Percentiles rank a stretch among this genome's conserved stretches.
These are phyloP conservation scores for Mycena venus DNA, from an alignment of 768 basidiomycete species.

Conservation along the genomic window DNA sequence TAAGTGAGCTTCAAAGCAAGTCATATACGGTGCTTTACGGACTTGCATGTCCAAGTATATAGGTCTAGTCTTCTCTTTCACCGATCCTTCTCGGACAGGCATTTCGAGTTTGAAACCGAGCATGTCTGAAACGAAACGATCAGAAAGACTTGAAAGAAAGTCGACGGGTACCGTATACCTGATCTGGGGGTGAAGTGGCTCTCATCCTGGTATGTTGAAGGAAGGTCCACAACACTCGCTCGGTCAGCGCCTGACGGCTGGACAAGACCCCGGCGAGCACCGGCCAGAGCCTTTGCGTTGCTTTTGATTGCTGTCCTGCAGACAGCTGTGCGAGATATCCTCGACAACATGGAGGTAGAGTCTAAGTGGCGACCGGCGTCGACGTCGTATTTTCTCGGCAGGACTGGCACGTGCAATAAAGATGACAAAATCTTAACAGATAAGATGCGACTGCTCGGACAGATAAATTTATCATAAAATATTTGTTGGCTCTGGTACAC, in stretches of 20 bases:
- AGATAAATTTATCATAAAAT: too few relatives aligned
- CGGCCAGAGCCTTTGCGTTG: slow-evolving; percentile 39
- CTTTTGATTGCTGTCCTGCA: slow-evolving; percentile 50
- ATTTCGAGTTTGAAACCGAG: slow-evolving; percentile 87
- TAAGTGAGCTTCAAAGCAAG: slow-evolving; percentile 20
- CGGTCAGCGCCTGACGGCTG: slow-evolving; percentile 88
- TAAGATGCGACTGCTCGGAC: too few relatives aligned
- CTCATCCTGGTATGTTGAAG: slow-evolving; percentile 79
- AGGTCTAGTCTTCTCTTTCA: slow-evolving; percentile 78
- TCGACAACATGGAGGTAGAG: slow-evolving; percentile 66
- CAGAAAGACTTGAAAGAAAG: neutral
- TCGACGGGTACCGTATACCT: slow-evolving; percentile 56
- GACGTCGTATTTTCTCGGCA: neutral
- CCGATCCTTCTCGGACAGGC: slow-evolving; percentile 68
- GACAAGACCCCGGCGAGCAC: slow-evolving; percentile 71
- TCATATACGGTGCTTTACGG: slow-evolving; percentile 34
- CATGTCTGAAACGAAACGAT: slow-evolving; percentile 73
- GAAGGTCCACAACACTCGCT: slow-evolving; percentile 86
- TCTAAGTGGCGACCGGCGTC: slow-evolving; percentile 21
- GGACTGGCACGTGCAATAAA: slow-evolving; percentile 4
- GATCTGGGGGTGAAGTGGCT: slow-evolving; percentile 77
- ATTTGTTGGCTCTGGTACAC: too few relatives aligned
- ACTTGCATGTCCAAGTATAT: slow-evolving; percentile 99
- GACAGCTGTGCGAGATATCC: slow-evolving; percentile 59
- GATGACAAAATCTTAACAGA: neutral